Percentiles rank a stretch among this genome's conserved stretches.
Conservation (phyloP, 2,329 filamentous ascomycete genomes). For the Clarireedia homoeocarpa region DNA sequence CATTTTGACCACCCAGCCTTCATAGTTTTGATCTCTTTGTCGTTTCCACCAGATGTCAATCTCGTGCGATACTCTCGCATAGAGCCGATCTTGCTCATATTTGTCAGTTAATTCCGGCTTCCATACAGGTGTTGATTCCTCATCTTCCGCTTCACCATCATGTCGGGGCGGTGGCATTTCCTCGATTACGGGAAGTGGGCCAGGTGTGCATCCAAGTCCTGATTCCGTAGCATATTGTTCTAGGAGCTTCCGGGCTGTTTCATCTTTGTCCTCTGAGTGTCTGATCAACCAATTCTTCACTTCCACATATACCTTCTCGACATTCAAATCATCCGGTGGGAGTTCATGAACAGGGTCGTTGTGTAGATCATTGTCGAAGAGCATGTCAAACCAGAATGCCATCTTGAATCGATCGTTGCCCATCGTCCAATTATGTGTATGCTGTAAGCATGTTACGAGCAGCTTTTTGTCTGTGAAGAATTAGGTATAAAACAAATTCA, state of each 20-base stretch:
- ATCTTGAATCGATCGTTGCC: conserved; percentile 64
- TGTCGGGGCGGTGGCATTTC: conserved; percentile 1
- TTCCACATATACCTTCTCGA: conserved; percentile 50
- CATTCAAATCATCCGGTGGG: conserved; percentile 41
- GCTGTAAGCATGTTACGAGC: conserved; percentile 56
- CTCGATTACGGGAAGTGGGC: conserved; percentile 18
- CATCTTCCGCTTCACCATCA: conserved; percentile 14
- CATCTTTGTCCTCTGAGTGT: conserved; percentile 48
- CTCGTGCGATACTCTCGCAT: conserved; percentile 55
- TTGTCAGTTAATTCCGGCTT: conserved; percentile 42
- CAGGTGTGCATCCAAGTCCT: conserved; percentile 28
- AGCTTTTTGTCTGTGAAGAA: conserved; percentile 51
- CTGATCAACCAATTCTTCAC: conserved; percentile 55
- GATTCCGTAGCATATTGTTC: conserved; percentile 41
- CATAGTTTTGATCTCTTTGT: conserved; percentile 52
- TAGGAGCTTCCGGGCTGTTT: conserved; percentile 46
- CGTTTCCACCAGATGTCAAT: conserved; percentile 59
- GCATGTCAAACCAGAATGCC: conserved; percentile 59
- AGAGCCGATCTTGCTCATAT: conserved; percentile 49
- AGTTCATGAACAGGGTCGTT: conserved; percentile 46
- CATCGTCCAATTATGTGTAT: conserved; percentile 62
- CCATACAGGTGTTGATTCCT: conserved; percentile 26
- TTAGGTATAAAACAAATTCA: neutral
- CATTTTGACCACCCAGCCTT: conserved; percentile 51
- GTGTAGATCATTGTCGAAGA: conserved; percentile 50